phyloP scores from a whole-genome alignment of 2,329 filamentous ascomycete species.

The Curvularia spicifera region DNA sequence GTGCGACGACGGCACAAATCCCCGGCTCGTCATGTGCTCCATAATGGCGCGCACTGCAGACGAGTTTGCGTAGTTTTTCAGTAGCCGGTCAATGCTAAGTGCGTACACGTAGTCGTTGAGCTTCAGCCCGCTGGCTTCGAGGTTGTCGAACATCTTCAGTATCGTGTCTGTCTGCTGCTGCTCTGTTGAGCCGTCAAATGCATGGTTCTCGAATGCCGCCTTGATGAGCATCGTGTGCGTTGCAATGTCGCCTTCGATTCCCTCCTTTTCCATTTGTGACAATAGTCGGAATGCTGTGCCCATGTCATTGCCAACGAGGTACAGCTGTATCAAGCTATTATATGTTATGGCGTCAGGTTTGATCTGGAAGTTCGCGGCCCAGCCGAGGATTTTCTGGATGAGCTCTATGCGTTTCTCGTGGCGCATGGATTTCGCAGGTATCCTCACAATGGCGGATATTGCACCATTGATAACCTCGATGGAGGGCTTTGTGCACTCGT shows the following conservation, averaged over 20 bases:
- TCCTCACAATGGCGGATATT: conserved; percentile 65
- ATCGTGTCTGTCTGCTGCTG: conserved; percentile 62
- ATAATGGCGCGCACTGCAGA: conserved; percentile 66
- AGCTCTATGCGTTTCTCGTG: conserved; percentile 52
- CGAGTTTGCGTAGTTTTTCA: conserved; percentile 57
- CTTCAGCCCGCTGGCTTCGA: conserved; percentile 63
- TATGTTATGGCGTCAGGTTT: conserved; percentile 60
- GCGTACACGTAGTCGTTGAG: conserved; percentile 70
- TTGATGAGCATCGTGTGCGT: conserved; percentile 78
- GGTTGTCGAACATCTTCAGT: conserved; percentile 59
- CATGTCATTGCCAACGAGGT: conserved; percentile 59
- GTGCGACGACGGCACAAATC: conserved; percentile 64
- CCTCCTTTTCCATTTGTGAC: conserved; percentile 62
- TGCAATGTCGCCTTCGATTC: conserved; percentile 66
- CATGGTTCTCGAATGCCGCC: conserved; percentile 59
- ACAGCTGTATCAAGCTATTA: conserved; percentile 71
- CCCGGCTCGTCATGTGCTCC: conserved; percentile 63
- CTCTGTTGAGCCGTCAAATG: conserved; percentile 50
- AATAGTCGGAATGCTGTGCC: conserved; percentile 62
- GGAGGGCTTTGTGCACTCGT: conserved; percentile 62
- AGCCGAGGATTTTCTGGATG: conserved; percentile 49
- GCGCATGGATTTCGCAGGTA: conserved; percentile 34
- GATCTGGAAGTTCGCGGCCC: conserved; percentile 54
- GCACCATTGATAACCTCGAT: conserved; percentile 73
- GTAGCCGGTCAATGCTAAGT: conserved; percentile 71